phyloP scores from a whole-genome alignment of 495 filamentous ascomycete species.

The Clohesyomyces aquaticus region DNA sequence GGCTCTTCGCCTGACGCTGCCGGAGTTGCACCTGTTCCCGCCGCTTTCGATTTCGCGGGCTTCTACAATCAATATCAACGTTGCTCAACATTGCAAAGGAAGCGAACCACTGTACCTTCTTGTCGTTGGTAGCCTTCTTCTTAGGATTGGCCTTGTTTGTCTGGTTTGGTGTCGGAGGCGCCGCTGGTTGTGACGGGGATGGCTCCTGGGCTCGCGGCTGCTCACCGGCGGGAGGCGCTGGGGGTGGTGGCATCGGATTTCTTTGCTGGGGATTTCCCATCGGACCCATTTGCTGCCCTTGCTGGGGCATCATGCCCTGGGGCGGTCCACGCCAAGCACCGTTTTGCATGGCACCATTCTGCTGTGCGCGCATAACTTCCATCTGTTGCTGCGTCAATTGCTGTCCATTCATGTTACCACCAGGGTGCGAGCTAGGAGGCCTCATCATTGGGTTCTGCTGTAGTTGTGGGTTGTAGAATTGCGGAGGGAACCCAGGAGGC shows the following conservation, averaged over 20 bases:
- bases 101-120: conserved; percentile 69
- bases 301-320: conserved; percentile 30
- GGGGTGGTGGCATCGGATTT: conserved; percentile 83
- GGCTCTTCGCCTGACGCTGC: conserved; percentile 71
- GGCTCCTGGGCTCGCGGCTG: conserved; percentile 69
- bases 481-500: conserved; percentile 54
- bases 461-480: conserved; percentile 54
- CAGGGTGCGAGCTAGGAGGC: conserved; percentile 79
- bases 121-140: conserved; percentile 72
- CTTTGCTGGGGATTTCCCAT: conserved; percentile 79
- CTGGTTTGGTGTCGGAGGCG: conserved; percentile 86
- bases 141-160: conserved; percentile 78
- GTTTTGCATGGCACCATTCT: conserved; percentile 47
- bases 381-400: conserved; percentile 50
- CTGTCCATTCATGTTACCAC: conserved; percentile 57
- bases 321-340: conserved; percentile 42
- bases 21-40: conserved; percentile 70
- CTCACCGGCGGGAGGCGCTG: conserved; percentile 67
- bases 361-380: conserved; percentile 41
- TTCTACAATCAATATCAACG: conserved; percentile 53
- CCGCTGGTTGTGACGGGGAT: conserved; percentile 74
- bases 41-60: conserved; percentile 71
- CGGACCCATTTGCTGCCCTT: conserved; percentile 56
- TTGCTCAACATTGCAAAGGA: conserved; percentile 37
- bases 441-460: conserved; percentile 64